Conservation (phyloP, 2,329 filamentous ascomycete genomes). For the Bipolaris oryzae region DNA sequence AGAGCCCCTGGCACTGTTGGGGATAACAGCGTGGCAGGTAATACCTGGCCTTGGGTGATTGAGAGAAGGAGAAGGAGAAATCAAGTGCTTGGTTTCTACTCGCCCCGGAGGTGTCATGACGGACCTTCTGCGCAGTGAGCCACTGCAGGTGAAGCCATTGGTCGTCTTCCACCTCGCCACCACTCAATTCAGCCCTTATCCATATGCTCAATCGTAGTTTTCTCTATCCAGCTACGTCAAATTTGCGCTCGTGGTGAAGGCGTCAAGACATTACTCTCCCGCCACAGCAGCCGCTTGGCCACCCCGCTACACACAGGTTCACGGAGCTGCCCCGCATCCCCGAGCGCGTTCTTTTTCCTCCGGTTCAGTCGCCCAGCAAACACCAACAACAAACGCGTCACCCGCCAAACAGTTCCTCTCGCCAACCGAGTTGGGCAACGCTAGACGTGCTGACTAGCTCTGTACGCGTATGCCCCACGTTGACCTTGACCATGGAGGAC, state of each 20-base stretch:
- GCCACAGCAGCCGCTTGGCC: conserved; percentile 10
- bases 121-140: neutral
- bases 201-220: neutral
- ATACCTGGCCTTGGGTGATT: neutral
- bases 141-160: conserved; percentile 1
- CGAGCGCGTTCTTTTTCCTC: conserved; percentile 29
- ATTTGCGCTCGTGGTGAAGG: neutral
- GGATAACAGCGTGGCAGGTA: conserved; percentile 9
- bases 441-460: conserved; percentile 38
- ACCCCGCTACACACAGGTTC: conserved; percentile 20
- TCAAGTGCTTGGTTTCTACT: conserved; percentile 3
- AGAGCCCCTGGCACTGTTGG: conserved; percentile 9
- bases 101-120: conserved; percentile 7
- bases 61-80: neutral
- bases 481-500: conserved; percentile 73
- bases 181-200: neutral
- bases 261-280: neutral
- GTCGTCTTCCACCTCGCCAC: neutral
- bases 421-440: conserved; percentile 27
- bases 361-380: conserved; percentile 20
- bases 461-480: conserved; percentile 33
- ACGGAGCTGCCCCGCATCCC: conserved; percentile 36
- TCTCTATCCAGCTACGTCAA: neutral
- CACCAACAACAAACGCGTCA: conserved; percentile 33
- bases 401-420: conserved; percentile 12